Conservation (phyloP, 139 green algal species). For the Pseudopediastrum boryanum region DNA sequence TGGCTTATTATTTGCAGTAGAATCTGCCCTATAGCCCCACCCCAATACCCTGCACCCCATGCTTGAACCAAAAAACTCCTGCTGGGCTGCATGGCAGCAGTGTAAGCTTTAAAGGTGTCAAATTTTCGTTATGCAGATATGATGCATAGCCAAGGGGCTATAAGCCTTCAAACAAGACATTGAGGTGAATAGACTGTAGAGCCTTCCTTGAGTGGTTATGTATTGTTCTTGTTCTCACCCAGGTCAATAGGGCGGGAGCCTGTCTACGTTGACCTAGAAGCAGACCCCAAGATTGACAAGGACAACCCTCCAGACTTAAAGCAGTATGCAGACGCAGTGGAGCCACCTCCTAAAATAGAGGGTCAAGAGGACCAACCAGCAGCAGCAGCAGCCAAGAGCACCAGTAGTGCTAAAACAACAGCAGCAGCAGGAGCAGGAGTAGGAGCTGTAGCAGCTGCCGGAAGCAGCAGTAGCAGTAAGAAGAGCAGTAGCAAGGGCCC, state of each 20-base stretch:
- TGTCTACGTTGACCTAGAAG: conserved; percentile 72
- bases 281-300: conserved; percentile 62
- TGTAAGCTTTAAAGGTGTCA: no score
- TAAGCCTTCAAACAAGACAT: no score
- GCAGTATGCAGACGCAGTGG: conserved; percentile 47
- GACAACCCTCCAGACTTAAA: conserved; percentile 75
- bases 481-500: conserved; percentile 2
- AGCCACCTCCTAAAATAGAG: conserved; percentile 32
- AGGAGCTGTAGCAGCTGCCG: conserved; percentile 8
- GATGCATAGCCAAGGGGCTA: no score
- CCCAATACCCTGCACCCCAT: no score
- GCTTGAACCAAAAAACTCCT: no score
- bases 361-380: conserved; percentile 32
- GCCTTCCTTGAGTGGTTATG: no score
- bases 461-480: conserved; percentile 1
- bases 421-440: conserved; percentile 13
- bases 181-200: no score
- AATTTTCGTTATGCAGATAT: no score
- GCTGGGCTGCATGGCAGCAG: no score
- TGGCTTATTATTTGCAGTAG: no score
- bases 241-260: conserved; percentile 37
- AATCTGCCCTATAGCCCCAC: no score
- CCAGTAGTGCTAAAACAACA: conserved; percentile 1
- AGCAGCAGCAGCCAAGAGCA: conserved; percentile 22
- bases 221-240: no score